Base-by-base conservation (phyloP, 805 yeast species). In the Blastobotrys parvus region DNA sequence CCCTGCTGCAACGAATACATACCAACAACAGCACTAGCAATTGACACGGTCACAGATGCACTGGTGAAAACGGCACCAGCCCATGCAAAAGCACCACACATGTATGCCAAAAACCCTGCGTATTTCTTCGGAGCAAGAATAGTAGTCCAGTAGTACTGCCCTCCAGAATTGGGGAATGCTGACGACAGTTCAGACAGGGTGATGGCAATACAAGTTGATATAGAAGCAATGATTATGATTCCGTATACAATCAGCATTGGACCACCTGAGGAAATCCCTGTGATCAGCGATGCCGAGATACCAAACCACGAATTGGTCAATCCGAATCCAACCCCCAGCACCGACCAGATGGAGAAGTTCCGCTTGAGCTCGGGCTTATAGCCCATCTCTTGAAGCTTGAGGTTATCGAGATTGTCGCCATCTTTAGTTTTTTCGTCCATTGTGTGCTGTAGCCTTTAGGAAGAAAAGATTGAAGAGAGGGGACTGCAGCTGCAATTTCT, bases 131-230 rank as follows among this genome's bases (percentile, higher is more conserved):
- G 54, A 25, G 54, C 49, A 21, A 52, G 23, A 29, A 44, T 36
- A 32, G 37, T 45, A 22, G 47, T 41, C 41, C 53, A 49, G 47
- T 48, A 51, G 42, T 51, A 51, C 42, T 49, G 45, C 4, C 56
- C 56, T 13, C 55, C 55, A 13, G 52, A 43, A 11, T 52, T 51
- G 32, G 56, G 56, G 35, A 48, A 49, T 15, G 52, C 54, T 19
- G 52, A 47, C 7, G 47, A 49, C 13, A 85, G 80, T 58, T 85
- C 94, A 46, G 88, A 80, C 19, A 85, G 64, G n/a, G 90, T 81
- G 18, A 82, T 62, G 41, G 82, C 82, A 39, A 74, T 73, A 48
- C 69, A 64, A 49, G 77, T 59, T 47, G 80, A 73, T 39, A 80
- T 78, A 30, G 67, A 41, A 10, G 76, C 72, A 36, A 78, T 73